Conservation (phyloP, 2,329 filamentous ascomycete genomes). For the Cladosporium austrohemisphaericum region DNA sequence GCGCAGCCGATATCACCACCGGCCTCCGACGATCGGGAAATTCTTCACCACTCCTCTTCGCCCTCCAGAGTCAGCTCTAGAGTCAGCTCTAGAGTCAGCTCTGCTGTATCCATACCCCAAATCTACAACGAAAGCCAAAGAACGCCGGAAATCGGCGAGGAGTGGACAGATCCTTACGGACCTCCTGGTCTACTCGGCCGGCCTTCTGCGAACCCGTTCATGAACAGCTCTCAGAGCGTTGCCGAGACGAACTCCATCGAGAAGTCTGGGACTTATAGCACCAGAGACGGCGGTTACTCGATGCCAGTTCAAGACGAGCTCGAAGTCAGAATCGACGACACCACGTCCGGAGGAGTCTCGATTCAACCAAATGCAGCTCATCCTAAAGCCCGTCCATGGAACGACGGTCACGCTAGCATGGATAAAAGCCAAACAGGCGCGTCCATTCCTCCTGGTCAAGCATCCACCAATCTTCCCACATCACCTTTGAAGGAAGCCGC, state of each 20-base stretch:
- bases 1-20: constrained; percentile 34
- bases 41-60: constrained; percentile 5
- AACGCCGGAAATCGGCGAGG: constrained; percentile 21
- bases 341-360: background rate
- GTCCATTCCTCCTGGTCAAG: background rate
- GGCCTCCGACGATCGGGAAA: constrained; percentile 21
- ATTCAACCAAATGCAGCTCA: background rate
- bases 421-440: background rate
- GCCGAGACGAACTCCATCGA: background rate
- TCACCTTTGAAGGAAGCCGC: too few relatives aligned
- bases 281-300: background rate
- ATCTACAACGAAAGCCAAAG: constrained; percentile 15
- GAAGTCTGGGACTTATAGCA: background rate
- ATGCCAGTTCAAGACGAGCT: background rate
- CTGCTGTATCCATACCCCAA: constrained; percentile 14
- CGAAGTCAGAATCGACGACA: background rate
- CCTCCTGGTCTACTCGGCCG: constrained; percentile 22
- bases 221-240: constrained; percentile 41
- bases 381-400: background rate
- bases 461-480: background rate
- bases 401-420: background rate
- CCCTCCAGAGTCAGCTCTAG: constrained; percentile 7
- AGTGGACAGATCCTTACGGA: constrained; percentile 26
- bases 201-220: constrained; percentile 37
- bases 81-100: too few relatives aligned